Evolutionary conservation across 2,329 filamentous ascomycete genomes (phyloP).

Genomic region (Scleromitrula shiraiana): DNA sequence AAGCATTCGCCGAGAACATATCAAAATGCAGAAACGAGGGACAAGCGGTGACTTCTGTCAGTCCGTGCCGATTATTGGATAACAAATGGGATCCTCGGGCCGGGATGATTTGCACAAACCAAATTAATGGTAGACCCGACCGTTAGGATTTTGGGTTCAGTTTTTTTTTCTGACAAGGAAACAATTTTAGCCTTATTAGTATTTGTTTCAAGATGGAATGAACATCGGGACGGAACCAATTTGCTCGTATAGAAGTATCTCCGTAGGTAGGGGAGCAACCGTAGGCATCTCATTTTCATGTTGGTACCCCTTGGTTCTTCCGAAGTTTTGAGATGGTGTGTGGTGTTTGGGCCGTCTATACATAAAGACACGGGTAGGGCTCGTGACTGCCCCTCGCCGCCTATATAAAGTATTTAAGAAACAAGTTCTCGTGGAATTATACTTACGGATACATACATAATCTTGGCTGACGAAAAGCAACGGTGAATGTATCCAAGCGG

Average conservation of each 20-base stretch:
- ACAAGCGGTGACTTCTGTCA: conserved; percentile 1
- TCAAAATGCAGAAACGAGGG: conserved; percentile 1
- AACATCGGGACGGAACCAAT: not conserved
- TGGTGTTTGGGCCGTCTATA: not conserved
- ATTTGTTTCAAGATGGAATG: conserved; percentile 1
- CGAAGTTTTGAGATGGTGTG: conserved; percentile 2
- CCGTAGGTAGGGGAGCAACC: too few species aligned
- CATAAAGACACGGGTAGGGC: not conserved
- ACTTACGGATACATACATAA: conserved; percentile 10
- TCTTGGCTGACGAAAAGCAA: conserved; percentile 9
- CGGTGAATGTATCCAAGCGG: conserved; percentile 6
- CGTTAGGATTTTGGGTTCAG: conserved; percentile 4
- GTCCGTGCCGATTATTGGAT: conserved; percentile 8
- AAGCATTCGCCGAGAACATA: conserved; percentile 5
- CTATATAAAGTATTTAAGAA: conserved; percentile 4
- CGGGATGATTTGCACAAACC: conserved; percentile 1
- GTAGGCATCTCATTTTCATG: conserved; percentile 4
- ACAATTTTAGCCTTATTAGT: conserved; percentile 3
- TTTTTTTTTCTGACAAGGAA: not conserved
- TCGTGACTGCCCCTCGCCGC: conserved; percentile 3
- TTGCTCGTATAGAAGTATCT: not conserved
- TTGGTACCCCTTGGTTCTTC: conserved; percentile 7
- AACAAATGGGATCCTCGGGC: conserved; percentile 5
- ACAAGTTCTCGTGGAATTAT: conserved; percentile 2
- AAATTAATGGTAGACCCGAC: conserved; percentile 3